Evolutionary conservation across 306 rosid species (phyloP).

Genomic region (Hippophae gyantsensis): DNA sequence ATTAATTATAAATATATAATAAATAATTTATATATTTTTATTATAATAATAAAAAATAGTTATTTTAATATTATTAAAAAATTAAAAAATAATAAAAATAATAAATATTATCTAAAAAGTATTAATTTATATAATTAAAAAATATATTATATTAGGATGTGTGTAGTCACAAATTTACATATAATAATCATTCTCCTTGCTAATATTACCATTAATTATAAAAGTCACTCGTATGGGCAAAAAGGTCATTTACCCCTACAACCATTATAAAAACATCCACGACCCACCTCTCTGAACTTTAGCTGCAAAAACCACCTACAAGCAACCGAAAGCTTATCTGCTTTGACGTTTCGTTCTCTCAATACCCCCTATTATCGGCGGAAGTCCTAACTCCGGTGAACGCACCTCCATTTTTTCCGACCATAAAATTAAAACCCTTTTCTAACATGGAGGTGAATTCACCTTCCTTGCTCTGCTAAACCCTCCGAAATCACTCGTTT

Average conservation of each 20-base stretch:
- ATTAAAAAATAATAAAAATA: no score
- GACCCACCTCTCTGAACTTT: conserved; percentile 34
- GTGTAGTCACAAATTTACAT: no score
- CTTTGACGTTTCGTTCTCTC: conserved; percentile 1
- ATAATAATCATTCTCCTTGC: no score
- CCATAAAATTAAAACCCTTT: background rate
- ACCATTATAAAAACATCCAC: conserved; percentile 26
- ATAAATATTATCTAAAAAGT: no score
- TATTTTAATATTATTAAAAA: no score
- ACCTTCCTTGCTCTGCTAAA: background rate
- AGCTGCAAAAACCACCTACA: conserved; percentile 38
- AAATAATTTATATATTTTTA: no score
- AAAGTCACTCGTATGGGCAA: conserved; percentile 13
- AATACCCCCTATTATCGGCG: conserved; percentile 6
- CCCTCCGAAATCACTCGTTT: no score
- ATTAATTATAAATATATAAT: no score
- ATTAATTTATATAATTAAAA: no score
- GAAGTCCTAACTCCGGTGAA: conserved; percentile 21
- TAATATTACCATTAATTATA: no score
- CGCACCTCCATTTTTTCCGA: background rate
- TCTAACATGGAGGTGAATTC: background rate
- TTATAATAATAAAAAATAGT: no score
- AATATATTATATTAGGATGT: no score
- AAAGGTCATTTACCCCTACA: background rate
- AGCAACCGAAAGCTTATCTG: conserved; percentile 1